Percentiles rank a stretch among this genome's conserved stretches.
These are phyloP conservation scores for Talaromyces sp. DNA, from an alignment of 2,329 filamentous ascomycete genomes.

Conservation along the genomic window DNA sequence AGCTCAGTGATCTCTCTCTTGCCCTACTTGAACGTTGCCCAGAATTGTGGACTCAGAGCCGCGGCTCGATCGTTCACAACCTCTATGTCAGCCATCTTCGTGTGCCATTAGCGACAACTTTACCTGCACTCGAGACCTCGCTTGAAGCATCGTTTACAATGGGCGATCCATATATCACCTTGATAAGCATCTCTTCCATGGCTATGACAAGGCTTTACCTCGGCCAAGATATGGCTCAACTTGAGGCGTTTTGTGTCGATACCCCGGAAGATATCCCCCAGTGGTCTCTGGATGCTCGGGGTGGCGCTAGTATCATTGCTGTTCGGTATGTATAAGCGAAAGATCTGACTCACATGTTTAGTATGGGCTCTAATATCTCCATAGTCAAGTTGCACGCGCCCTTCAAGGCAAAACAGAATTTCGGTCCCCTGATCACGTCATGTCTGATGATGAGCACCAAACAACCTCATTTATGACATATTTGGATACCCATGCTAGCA, in stretches of 20 bases:
- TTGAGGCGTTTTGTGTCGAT: slow-evolving; percentile 61
- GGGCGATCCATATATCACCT: slow-evolving; percentile 60
- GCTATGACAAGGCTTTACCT: slow-evolving; percentile 60
- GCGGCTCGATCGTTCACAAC: slow-evolving; percentile 60
- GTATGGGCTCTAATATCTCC: slow-evolving; percentile 3
- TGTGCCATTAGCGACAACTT: slow-evolving; percentile 53
- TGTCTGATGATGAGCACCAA: slow-evolving; percentile 59
- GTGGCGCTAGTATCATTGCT: slow-evolving; percentile 59
- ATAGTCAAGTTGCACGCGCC: slow-evolving; percentile 58
- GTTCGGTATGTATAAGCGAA: slow-evolving; percentile 39
- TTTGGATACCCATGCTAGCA: slow-evolving; percentile 49
- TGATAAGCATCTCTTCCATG: slow-evolving; percentile 62
- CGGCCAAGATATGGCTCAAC: slow-evolving; percentile 60
- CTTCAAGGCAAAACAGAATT: slow-evolving; percentile 63
- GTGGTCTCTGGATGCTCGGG: slow-evolving; percentile 61
- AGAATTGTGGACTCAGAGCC: slow-evolving; percentile 57
- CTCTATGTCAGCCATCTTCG: slow-evolving; percentile 65
- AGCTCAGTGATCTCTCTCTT: slow-evolving; percentile 57
- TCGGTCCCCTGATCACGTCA: slow-evolving; percentile 49
- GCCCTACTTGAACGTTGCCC: slow-evolving; percentile 56
- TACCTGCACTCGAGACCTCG: slow-evolving; percentile 57
- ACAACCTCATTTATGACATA: slow-evolving; percentile 53
- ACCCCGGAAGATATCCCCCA: slow-evolving; percentile 59
- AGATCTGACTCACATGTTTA: not conserved
- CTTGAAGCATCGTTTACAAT: slow-evolving; percentile 60